Evolutionary conservation across 371 early-diverging fungal genomes (phyloP), one percentile per base, ranked within the genome.

Genomic region (Coemansia sp.): DNA sequence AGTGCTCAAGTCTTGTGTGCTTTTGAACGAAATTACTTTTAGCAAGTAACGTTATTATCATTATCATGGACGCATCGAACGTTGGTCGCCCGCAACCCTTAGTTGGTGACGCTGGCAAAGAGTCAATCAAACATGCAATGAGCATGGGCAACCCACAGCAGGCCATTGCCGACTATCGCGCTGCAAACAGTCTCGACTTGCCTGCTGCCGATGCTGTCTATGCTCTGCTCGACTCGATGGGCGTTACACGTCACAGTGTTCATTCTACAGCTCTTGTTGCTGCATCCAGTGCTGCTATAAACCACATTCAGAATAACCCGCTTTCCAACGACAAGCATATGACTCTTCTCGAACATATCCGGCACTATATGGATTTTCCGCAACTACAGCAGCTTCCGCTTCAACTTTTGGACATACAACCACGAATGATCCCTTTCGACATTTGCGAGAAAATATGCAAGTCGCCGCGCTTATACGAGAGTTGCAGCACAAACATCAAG

Each of bases 301-400:
- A 16, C 28, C 66, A 60, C n/a, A 78, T 80, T 1, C 71, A 66
- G 20, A 21, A 47, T 39, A 59, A 59, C 6, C 23, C 55, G 7
- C 61, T 73, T 9, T 52, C 78, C 2, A n/a, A 39, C 1, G 72
- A 79, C 20, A 25, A 68, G 50, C 67, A 70, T 40, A 9, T 63
- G 23, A 57, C 82, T 7, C 70, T 87, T 0, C 81, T 88, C 42
- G 72, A 71, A 12, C 75, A 80, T 16, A 85, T 86, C 28, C 70
- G 84, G 55, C 84, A 84, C 16, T 88, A 88, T 60, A 83, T 90
- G 30, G 77, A 80, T 21, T 78, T 85, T 0, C 82, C 85, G 3
- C 71, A 82, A 5, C 83, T 90, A 75, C 89, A 86, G 57, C 82
- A 86, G 11, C 82, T 90, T 21, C 89, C 90, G 12, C 83, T 90